Evolutionary conservation across 139 green algal species (phyloP), one percentile per base, ranked within the genome.

Genomic region (Chlorella sp.): DNA sequence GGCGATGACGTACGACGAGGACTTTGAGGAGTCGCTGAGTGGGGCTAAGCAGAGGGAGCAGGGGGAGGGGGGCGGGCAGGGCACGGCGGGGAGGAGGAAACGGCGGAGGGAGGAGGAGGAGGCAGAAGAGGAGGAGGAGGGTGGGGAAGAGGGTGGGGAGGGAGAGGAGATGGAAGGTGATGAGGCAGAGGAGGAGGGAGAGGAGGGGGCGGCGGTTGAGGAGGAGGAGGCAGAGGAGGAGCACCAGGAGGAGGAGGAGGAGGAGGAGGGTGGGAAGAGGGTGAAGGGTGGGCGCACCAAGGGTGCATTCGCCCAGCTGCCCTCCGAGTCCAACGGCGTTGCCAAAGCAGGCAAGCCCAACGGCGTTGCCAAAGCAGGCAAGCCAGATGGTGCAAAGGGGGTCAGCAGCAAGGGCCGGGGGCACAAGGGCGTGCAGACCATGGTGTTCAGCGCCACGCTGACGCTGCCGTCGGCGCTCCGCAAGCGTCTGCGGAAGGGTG

Each of bases 381-480:
- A 35, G 60, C 26, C 49, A 68, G 55, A 22, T 30, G 51, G 2
- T 32, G 30, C 30, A 29, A 22, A 50, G 31, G 65, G 27, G 50
- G 65, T 23, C 30, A 32, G 2, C 10, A 51, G 2, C 10, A 49
- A 74, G 32, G 67, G 67, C 61, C 29, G n/a, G 35, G 66, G 24
- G 27, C 34, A 55, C n/a, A n/a, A n/a, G 22, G 49, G 32, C 2
- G 34, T 96, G 80, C 95, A 98, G 83, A 97, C 88, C 1, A 90
- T 98, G 72, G 89, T 99, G 32, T 99, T 99, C 74, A 95, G 87
- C 10, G 95, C 95, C 1, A 99, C 95, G 10, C 86, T 99, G 29
- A 94, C 92, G 6, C 87, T 99, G 83, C 95, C 95, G 14, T 65
- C 74, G 34, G 73, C 67, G 22, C 72, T 95, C 49, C 83, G 89